Conservation (phyloP, 306 rosid genomes). For the Cucumis hystrix region DNA sequence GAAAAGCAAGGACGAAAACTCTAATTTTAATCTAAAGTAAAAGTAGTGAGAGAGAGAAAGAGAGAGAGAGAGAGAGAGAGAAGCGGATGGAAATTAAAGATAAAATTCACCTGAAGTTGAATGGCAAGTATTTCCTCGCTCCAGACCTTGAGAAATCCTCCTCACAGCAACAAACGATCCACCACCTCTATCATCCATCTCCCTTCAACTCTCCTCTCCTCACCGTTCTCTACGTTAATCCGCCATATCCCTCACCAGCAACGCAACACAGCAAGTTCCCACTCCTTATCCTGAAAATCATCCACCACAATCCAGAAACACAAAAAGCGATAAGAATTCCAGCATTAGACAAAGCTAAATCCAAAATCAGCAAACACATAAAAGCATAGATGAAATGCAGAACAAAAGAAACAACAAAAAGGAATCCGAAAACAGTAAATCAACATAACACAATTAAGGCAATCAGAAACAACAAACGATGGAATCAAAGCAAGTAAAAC, state of each 20-base stretch:
- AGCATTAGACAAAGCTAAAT: not conserved
- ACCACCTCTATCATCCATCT: conserved; percentile 89
- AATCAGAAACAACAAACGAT: not conserved
- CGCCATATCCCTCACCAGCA: conserved; percentile 7
- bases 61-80: not conserved
- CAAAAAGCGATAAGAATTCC: not conserved
- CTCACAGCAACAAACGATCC: conserved; percentile 94
- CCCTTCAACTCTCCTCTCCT: conserved; percentile 6
- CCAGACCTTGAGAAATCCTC: conserved; percentile 89
- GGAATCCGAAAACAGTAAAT: conserved; percentile 1
- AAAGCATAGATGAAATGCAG: not conserved
- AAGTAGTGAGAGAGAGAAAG: not conserved
- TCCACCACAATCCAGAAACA: not conserved
- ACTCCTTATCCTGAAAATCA: conserved; percentile 4
- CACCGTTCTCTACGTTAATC: conserved; percentile 1
- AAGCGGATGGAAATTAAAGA: not conserved
- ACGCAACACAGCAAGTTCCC: not conserved
- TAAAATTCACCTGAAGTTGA: conserved; percentile 59
- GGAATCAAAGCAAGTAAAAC: not conserved
- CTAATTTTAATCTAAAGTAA: not conserved
- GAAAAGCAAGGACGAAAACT: conserved; percentile 8
- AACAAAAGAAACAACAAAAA: not conserved
- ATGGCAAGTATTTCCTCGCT: conserved; percentile 72
- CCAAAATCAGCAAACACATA: not conserved
- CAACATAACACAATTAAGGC: not conserved